Base-by-base conservation (phyloP, 108 stramenopile genomes). In the Pelagomonas calceolata region DNA sequence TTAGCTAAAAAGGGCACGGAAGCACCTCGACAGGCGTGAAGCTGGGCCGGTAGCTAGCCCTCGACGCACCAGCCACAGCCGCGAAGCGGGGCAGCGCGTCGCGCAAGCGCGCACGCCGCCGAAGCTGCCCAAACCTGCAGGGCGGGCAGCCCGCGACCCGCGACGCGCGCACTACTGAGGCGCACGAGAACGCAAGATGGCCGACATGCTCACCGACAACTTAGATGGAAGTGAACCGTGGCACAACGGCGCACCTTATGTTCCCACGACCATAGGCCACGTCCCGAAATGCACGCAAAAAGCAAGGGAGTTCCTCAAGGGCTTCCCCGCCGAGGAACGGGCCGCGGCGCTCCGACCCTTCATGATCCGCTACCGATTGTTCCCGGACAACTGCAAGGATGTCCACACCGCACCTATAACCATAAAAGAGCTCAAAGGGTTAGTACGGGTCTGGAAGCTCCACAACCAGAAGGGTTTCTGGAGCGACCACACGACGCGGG, bases 401-500 rank as follows among this genome's bases (percentile, higher is more conserved):
- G 34, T 21, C 16, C 36, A 71, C 10, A 65, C 18, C 4, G 18
- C 21, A 5, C 70, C 63, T 17, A 71, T 71, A 15, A 30, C 36
- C 4, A 71, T 71, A 18, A 32, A 64, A 36, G 70, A 71, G 70
- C 70, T 71, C 63, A 71, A 71, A 31, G 69, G 63, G 12, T 64
- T 71, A 16, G 70, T 71, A 0, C 70, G 70, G 36, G 18, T 34
- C 34, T 71, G 70, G 70, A 71, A 71, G 34, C 63, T 71, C 63
- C 70, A 71, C 63, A 60, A 71, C 35, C 35, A 71, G 70, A 18
- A 64, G 26, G 65, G 65, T 64, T 71, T 71, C 64, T 71, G 70
- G 70, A 17, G 51, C 7, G 10, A 60, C 51, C 51, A 60, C 51
- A 16, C 51, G 7, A 60, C 51, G 51, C 18, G 29, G 51, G 51